Evolutionary conservation across 106 monocot genomes (phyloP).

Genomic region (Dendrobium officinale): DNA sequence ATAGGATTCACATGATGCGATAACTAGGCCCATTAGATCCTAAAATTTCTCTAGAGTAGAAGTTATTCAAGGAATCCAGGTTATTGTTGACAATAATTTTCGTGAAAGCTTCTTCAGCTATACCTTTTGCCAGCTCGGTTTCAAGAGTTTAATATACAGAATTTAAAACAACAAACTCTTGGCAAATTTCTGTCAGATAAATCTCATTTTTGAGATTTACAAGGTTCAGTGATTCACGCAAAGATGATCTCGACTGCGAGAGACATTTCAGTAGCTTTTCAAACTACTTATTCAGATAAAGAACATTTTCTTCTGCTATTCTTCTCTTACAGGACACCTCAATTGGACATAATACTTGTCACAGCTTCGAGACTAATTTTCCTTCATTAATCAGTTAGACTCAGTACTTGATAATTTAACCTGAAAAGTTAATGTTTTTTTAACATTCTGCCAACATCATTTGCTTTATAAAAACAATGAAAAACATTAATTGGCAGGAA

Average conservation of each 20-base stretch:
- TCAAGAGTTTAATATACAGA: constrained; percentile 36
- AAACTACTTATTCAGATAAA: constrained; percentile 22
- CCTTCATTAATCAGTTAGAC: no score
- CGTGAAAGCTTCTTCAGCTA: constrained; percentile 25
- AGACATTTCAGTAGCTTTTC: constrained; percentile 17
- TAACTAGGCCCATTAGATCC: constrained; percentile 27
- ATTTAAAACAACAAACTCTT: constrained; percentile 24
- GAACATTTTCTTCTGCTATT: constrained; percentile 21
- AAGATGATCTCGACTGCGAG: constrained; percentile 8
- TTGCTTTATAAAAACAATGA: no score
- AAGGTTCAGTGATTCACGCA: constrained; percentile 7
- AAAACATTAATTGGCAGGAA: no score
- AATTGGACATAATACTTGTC: constrained; percentile 7
- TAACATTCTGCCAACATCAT: no score
- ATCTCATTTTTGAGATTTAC: constrained; percentile 13
- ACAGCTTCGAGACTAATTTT: no score
- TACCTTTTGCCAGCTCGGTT: constrained; percentile 23
- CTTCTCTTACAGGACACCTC: constrained; percentile 27
- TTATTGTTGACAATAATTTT: constrained; percentile 32
- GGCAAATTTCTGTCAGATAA: constrained; percentile 22
- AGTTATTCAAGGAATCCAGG: constrained; percentile 68
- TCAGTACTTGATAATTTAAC: no score
- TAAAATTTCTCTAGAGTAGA: constrained; percentile 60
- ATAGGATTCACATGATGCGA: no score
- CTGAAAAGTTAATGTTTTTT: no score